These are phyloP conservation scores for Aspergillus sojae DNA, from an alignment of 2,329 filamentous ascomycete genomes.

Conservation along the genomic window DNA sequence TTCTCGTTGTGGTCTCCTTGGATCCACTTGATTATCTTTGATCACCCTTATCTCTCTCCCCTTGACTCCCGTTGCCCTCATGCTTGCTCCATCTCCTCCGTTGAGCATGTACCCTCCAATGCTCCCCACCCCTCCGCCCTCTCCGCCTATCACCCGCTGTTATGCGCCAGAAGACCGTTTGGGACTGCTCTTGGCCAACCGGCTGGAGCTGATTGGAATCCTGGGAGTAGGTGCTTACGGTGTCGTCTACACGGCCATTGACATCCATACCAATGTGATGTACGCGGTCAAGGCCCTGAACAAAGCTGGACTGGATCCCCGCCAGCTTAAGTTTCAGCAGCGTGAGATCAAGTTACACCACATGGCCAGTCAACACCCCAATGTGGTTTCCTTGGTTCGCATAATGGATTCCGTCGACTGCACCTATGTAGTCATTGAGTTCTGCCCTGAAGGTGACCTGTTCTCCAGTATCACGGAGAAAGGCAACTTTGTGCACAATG, in stretches of 20 bases:
- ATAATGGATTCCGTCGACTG: constrained; percentile 91
- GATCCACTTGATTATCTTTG: constrained; percentile 2
- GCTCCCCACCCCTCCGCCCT: constrained; percentile 50
- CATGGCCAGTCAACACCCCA: constrained; percentile 82
- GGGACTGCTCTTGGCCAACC: constrained; percentile 79
- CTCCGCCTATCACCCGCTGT: constrained; percentile 52
- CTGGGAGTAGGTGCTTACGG: constrained; percentile 95
- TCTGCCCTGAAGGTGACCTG: constrained; percentile 93
- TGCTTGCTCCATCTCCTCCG: constrained; percentile 23
- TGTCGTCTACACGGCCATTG: constrained; percentile 88
- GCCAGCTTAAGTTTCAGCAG: constrained; percentile 88
- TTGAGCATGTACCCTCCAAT: constrained; percentile 47
- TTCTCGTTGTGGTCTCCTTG: neutral
- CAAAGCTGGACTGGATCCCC: constrained; percentile 86
- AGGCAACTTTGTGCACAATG: constrained; percentile 90
- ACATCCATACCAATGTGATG: constrained; percentile 75
- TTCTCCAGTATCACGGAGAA: constrained; percentile 98
- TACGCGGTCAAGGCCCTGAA: constrained; percentile 98
- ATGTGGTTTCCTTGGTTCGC: constrained; percentile 90
- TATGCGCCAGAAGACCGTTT: constrained; percentile 79
- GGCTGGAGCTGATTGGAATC: constrained; percentile 80
- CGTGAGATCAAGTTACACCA: constrained; percentile 92
- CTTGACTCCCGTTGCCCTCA: constrained; percentile 12
- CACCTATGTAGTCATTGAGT: constrained; percentile 95
- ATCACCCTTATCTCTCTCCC: constrained; percentile 2